Conservation (phyloP, 495 filamentous ascomycete genomes). For the Bryoglossum gracile region DNA sequence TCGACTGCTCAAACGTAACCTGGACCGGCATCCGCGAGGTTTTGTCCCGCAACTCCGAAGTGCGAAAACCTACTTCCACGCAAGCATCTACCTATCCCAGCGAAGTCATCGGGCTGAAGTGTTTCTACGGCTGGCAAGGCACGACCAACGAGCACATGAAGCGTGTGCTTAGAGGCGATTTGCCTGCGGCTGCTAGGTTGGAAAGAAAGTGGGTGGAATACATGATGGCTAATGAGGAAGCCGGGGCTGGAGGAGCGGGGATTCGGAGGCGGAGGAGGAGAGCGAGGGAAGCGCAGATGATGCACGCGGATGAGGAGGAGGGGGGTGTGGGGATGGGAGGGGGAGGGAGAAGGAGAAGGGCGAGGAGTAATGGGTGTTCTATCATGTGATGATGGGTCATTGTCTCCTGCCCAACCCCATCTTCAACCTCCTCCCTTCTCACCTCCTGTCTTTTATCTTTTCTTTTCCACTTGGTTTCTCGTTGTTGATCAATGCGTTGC, state of each 20-base stretch:
- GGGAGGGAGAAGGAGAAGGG: slow-evolving; percentile 37
- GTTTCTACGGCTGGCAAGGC: slow-evolving; percentile 91
- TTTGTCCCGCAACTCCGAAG: slow-evolving; percentile 71
- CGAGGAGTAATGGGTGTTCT: slow-evolving; percentile 46
- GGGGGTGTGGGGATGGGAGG: slow-evolving; percentile 38
- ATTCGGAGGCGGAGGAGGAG: slow-evolving; percentile 62
- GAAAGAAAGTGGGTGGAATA: slow-evolving; percentile 91
- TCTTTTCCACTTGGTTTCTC: no score
- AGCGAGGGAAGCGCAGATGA: slow-evolving; percentile 65
- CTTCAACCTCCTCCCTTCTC: no score
- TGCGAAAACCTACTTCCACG: slow-evolving; percentile 32
- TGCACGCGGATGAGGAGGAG: slow-evolving; percentile 73
- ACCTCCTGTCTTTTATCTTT: no score
- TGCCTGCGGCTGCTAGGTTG: slow-evolving; percentile 59
- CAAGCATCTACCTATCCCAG: slow-evolving; percentile 44
- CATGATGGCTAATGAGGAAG: slow-evolving; percentile 88
- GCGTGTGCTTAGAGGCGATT: slow-evolving; percentile 69
- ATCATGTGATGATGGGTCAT: slow-evolving; percentile 58
- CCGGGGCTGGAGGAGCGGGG: slow-evolving; percentile 52
- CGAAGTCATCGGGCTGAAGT: slow-evolving; percentile 79
- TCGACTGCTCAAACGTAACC: slow-evolving; percentile 83
- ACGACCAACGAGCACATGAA: slow-evolving; percentile 90
- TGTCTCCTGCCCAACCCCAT: no score
- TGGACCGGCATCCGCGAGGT: slow-evolving; percentile 90
- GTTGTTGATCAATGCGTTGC: no score